Base-by-base conservation (phyloP, 495 filamentous ascomycete genomes). In the Aspergillus cavernicola region DNA sequence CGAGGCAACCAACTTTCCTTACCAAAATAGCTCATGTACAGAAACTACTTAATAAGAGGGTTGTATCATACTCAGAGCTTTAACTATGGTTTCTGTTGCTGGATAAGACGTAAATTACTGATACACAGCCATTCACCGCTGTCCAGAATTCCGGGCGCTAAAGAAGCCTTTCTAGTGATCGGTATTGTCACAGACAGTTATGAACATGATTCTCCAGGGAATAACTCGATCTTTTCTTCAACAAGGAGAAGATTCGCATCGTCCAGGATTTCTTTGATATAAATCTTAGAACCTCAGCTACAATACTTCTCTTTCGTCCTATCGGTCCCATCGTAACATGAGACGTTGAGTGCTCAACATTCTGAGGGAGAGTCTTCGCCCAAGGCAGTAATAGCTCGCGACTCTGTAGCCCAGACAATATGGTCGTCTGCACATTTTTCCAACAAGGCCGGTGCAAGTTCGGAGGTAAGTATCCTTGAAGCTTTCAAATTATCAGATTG, bases 361-460 rank as follows among this genome's bases (percentile, higher is more conserved):
- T 2, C 13, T 24, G 12, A 28, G 18, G 18, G 23, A 16, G 41
- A 42, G 15, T 35, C 32, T 35, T 35, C 2, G 11, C 11, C 32
- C 28, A 31, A n/a, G n/a, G 15, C 24, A 28, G 4, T 28, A 4
- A 28, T 37, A 37, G 15, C 35, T 37, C 35, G 13, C 38, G 19
- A n/a, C 20, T 24, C n/a, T 41, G 18, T 3, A 19, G 42, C 8
- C 18, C 20, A 24, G 44, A 46, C 43, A 46, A 56, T 52, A 86
- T 86, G 84, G 59, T 66, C 4, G 68, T 90, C 57, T 95, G 90
- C 76, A 77, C 62, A 32, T 92, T 82, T 64, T 95, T 76, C 61
- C 81, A 81, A 66, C 80, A 84, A 66, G 88, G 87, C 38, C 76
- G 78, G 45, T 95, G 90, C 75, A 83, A 75, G 60, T 85, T 78